Base-by-base conservation (phyloP, 768 basidiomycete species). In the Tylopilus sp. region DNA sequence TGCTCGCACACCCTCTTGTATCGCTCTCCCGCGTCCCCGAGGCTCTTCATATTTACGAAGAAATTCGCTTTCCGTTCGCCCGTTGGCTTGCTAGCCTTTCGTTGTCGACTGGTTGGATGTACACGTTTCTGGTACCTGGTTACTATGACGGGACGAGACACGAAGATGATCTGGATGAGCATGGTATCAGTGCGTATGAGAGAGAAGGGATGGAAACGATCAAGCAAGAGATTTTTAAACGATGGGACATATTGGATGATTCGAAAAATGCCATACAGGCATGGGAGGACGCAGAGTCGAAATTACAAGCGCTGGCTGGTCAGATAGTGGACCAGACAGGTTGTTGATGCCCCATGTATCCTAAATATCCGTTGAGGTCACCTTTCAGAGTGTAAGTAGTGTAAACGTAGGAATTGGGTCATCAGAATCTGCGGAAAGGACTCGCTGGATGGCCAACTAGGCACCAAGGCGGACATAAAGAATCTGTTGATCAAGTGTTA, bases 91-190 rank as follows among this genome's bases (percentile, higher is more conserved):
- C 42, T 2, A 11, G 42, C 26, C 6, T 43, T 5, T 43, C 42
- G 26, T 10, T 43, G 6, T 43, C 42, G 42, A 28, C 42, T 5
- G 42, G 26, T 8, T 43, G 42, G 42, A 28, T 43, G 42, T 43
- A 28, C 26, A 43, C 42, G 42, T 28, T 43, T 28, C 26, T n/a
- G 4, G 42, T 7, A 11, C 42, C 42, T 10, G 63, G 55, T 6
- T 58, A 50, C 36, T 67, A 63, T 33, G 62, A 66, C 19, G 68
- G 69, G 22, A 45, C 42, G 29, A 41, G 56, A 42, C 45, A 21
- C 11, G 45, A 26, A 3, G 55, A 41, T 1, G 58, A 55, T 24
- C 6, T 49, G 30, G 59, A 61, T 16, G 59, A 52, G 13, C 29
- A 45, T 22, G 44, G 30, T 1, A 11, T 31, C 6, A 7, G 44